Evolutionary conservation across 768 basidiomycete species (phyloP).

Genomic region (Macrolepiota albuminosa): DNA sequence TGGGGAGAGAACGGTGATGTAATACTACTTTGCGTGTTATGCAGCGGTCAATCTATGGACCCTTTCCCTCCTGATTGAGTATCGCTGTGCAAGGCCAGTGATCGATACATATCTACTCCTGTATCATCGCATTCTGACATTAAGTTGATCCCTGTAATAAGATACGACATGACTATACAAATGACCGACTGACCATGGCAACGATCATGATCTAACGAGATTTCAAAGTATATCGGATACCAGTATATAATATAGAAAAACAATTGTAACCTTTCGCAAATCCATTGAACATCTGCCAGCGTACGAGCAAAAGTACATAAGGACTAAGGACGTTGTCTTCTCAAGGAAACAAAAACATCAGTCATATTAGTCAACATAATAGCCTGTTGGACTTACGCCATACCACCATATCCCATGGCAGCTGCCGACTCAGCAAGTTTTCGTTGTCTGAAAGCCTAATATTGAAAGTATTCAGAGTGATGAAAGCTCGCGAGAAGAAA

Average conservation of each 20-base stretch:
- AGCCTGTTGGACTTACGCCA: slow-evolving; percentile 30
- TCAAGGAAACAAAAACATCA: neutral
- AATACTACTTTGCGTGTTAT: too few relatives aligned
- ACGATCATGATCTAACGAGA: neutral
- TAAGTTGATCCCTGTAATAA: neutral
- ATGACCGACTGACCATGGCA: neutral
- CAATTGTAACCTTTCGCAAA: neutral
- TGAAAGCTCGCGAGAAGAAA: neutral
- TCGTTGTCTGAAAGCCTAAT: slow-evolving; percentile 68
- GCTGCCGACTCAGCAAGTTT: slow-evolving; percentile 64
- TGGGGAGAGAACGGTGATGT: neutral
- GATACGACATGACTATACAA: neutral
- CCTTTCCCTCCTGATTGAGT: too few relatives aligned
- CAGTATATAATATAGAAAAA: neutral
- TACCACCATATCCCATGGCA: slow-evolving; percentile 56
- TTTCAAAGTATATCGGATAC: neutral
- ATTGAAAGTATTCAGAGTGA: slow-evolving; percentile 2
- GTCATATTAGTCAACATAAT: neutral
- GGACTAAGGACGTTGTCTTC: slow-evolving; percentile 16
- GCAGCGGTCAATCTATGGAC: too few relatives aligned
- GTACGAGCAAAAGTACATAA: slow-evolving; percentile 6
- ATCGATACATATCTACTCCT: too few relatives aligned
- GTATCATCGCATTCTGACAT: neutral
- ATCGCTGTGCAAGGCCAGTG: too few relatives aligned
- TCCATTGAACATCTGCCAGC: slow-evolving; percentile 11